Base-by-base conservation (phyloP, 2,329 filamentous ascomycete species). In the Fusarium nodosum region DNA sequence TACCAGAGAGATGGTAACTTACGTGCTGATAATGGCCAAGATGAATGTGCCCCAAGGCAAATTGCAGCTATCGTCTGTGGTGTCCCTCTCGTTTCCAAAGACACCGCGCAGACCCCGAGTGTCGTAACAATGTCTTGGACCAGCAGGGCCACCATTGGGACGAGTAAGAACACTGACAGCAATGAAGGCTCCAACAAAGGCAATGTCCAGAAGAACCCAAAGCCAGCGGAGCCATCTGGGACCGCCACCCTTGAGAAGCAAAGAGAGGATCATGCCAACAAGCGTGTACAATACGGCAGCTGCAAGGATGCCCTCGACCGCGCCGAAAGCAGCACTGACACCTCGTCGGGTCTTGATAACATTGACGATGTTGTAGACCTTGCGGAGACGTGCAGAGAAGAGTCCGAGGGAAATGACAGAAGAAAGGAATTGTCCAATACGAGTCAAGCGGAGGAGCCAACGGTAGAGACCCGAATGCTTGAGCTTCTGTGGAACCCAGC, bases 301-400 rank as follows among this genome's bases (percentile, higher is more conserved):
- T 3, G 60, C 68, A 3, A 71, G 44, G 7, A 71, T 71, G n/a
- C 68, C 68, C 15, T 71, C 68, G 7, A 71, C 68, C 1, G 64
- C 68, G 1, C 64, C 64, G 11, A 55, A 68, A 4, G 56, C 33
- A 8, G 28, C 18, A 5, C 58, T 71, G 4, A 71, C 31, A 3
- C 64, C 68, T 4, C 64, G 67, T 3, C 57, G 48, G 2, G 68
- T 59, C 42, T 67, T 67, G 51, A 63, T 39, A 3, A 45, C 48
- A 3, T 67, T 67, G 38, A 67, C 63, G 1, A 67, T 48, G 0
- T 51, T 55, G 16, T 62, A 54, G 12, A 67, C 57, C 6, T 67
- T 67, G 26, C 45, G 44, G 4, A 67, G 16, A 2, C 64, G 63
- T 5, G 63, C 46, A 6, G 67, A 69, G 24, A 70, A 70, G 18